A percentile compares a stretch with the other conserved stretches of the same genome.
These are phyloP conservation scores for Kazachstania martiniae DNA, from an alignment of 805 yeast species.

Conservation along the genomic window DNA sequence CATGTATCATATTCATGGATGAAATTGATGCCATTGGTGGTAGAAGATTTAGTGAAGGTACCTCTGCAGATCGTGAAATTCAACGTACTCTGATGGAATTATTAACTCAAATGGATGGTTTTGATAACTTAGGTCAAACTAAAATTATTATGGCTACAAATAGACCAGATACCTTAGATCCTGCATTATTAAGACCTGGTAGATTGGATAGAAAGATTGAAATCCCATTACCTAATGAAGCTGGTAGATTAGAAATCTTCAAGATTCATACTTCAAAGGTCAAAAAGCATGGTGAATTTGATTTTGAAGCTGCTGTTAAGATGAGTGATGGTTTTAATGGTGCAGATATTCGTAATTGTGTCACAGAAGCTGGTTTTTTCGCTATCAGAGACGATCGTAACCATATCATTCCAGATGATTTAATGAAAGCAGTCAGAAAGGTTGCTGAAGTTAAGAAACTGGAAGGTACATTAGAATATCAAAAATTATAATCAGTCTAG, in stretches of 20 bases:
- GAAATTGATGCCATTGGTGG: conserved; percentile 99
- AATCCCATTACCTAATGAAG: conserved; percentile 91
- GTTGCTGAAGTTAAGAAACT: conserved; percentile 94
- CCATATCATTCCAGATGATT: conserved; percentile 82
- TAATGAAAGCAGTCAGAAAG: conserved; percentile 97
- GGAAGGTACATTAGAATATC: conserved; percentile 92
- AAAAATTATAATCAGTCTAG: conserved; percentile 50
- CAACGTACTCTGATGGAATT: conserved; percentile 97
- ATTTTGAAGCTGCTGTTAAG: conserved; percentile 92
- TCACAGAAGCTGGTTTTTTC: conserved; percentile 97
- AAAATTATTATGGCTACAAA: conserved; percentile 99
- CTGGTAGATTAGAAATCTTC: conserved; percentile 86
- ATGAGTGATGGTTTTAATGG: conserved; percentile 99
- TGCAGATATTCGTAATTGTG: conserved; percentile 92
- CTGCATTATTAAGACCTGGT: conserved; percentile 95
- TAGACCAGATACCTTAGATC: conserved; percentile 96
- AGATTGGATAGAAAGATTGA: conserved; percentile 94
- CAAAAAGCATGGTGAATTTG: conserved; percentile 88
- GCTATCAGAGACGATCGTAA: conserved; percentile 98
- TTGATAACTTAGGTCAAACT: conserved; percentile 91
- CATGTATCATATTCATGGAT: conserved; percentile 97
- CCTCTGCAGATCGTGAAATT: conserved; percentile 96
- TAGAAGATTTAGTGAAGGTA: conserved; percentile 93
- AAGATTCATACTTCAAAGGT: conserved; percentile 85
- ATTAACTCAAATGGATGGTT: conserved; percentile 97